Base-by-base conservation (phyloP, 129 eudicot genomes). In the Erigeron canadensis region DNA sequence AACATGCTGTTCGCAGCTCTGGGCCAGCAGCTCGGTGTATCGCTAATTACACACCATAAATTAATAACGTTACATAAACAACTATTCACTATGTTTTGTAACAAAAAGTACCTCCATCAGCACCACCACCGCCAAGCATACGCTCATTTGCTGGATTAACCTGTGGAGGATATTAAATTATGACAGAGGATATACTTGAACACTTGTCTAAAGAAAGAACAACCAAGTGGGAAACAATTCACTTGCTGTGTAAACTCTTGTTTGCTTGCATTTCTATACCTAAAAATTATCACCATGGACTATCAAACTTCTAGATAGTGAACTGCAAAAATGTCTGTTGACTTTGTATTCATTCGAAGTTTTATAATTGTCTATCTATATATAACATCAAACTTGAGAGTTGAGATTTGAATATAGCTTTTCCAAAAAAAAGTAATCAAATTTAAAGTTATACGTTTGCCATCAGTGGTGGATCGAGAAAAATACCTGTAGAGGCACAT, bases 121-220 rank as follows among this genome's bases (percentile, higher is more conserved):
- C 99, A 81, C 97, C 99, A 82, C 99, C 97, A 77, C 99, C 99
- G 21, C 99, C 99, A 42, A 94, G 97, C 99, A 94, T 94, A 71
- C 78, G 74, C 79, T 86, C 91, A 70, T 94, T 94, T 63, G 99
- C 99, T 48, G 99, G 94, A 90, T 94, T 94, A 39, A 94, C 99
- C 99, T 94, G 75, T 47, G 56, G 51, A 65, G 42, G 18, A 50
- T 15, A 63, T 22, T 8, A 8, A 22, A 41, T 15, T 43, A 74
- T 28, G 23, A 78, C 11, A 22, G 22, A 0, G 8, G 21, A 71
- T 39, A 21, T 57, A 7, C 69, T 63, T 73, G 59, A 71, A 48
- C 34, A 18, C 48, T 47, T 47, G 11, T 12, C 11, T 8, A 47
- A 13, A 47, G 17, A 12, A 2, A 47, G 54, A 47, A 47, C 17